These are phyloP conservation scores for Cucumis hystrix DNA, from an alignment of 306 rosid species.

Conservation along the genomic window DNA sequence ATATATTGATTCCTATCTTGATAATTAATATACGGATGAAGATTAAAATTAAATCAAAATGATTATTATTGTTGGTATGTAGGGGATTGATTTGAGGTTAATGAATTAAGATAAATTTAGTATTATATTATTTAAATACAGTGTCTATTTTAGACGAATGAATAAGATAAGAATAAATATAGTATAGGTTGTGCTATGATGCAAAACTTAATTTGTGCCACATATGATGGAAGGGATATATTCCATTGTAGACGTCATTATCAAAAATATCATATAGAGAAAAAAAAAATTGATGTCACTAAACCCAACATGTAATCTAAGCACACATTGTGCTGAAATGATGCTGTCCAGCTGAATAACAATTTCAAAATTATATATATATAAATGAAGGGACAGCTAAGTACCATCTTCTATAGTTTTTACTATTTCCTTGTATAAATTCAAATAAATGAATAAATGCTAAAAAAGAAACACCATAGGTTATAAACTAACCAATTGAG, in stretches of 20 bases:
- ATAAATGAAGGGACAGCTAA: neutral
- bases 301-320: neutral
- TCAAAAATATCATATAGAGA: neutral
- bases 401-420: neutral
- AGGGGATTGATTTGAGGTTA: no score
- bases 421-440: neutral
- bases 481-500: no score
- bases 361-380: neutral
- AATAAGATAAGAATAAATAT: no score
- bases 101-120: no score
- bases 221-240: neutral
- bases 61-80: no score
- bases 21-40: no score
- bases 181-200: no score
- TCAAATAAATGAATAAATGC: neutral
- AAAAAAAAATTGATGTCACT: neutral
- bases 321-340: neutral
- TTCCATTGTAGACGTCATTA: neutral
- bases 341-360: conserved; percentile 1
- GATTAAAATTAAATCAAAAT: no score
- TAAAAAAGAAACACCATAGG: neutral
- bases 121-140: no score
- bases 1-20: no score
- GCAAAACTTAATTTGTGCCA: neutral
- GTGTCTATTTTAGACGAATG: no score